Evolutionary conservation across 1,284 basidiomycete genomes (phyloP).

Genomic region (Malassezia psittaci): DNA sequence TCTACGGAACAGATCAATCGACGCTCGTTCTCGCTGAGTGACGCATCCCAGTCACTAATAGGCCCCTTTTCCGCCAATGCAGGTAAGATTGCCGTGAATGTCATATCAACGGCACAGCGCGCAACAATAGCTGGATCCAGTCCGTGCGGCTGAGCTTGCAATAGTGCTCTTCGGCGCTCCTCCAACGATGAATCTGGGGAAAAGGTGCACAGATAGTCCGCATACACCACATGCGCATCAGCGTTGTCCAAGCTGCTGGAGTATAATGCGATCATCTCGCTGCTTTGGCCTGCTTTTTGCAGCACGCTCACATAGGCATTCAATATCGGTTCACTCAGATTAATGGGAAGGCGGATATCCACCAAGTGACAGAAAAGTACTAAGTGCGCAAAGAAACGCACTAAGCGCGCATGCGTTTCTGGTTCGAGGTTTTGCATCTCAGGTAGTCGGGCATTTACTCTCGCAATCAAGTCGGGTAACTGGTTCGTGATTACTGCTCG

Average conservation of each 20-base stretch:
- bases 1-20: conserved; percentile 76
- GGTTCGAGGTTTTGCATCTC: conserved; percentile 31
- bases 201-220: conserved; percentile 66
- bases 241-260: conserved; percentile 74
- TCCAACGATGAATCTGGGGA: conserved; percentile 60
- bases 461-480: conserved; percentile 51
- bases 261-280: conserved; percentile 77
- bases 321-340: conserved; percentile 66
- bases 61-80: not conserved
- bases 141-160: conserved; percentile 68
- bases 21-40: conserved; percentile 23
- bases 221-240: conserved; percentile 83
- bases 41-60: conserved; percentile 7
- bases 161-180: conserved; percentile 64
- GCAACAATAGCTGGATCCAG: conserved; percentile 75
- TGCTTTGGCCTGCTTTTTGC: conserved; percentile 60
- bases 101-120: conserved; percentile 63
- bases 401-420: conserved; percentile 46
- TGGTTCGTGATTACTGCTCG: conserved; percentile 71
- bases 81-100: conserved; percentile 54
- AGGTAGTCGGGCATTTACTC: conserved; percentile 30
- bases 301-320: conserved; percentile 80
- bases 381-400: conserved; percentile 90
- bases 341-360: conserved; percentile 51
- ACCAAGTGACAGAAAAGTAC: conserved; percentile 80